Conservation (phyloP, 1,284 basidiomycete genomes). For the Sporisorium scitamineum region DNA sequence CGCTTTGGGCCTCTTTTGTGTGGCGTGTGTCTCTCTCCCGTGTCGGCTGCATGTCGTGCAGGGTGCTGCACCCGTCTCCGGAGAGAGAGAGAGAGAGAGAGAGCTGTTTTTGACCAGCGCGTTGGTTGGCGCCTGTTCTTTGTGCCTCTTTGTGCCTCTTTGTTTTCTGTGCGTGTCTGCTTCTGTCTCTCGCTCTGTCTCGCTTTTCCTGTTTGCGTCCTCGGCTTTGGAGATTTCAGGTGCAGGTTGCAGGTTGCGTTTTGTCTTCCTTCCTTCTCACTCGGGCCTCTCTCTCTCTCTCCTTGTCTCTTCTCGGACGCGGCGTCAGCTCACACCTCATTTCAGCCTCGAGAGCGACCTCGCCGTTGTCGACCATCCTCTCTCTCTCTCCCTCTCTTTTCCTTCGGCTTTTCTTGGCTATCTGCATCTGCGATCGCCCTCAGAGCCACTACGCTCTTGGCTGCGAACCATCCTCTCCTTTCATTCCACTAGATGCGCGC, state of each 20-base stretch:
- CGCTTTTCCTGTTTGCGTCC: background rate
- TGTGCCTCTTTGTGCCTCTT: background rate
- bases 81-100: too few relatives aligned
- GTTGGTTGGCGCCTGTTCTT: conserved; percentile 7
- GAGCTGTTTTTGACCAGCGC: conserved; percentile 4
- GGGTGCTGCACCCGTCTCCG: conserved; percentile 31
- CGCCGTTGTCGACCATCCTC: background rate
- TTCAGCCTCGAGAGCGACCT: background rate
- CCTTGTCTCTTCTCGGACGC: background rate
- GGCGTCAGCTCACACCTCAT: conserved; percentile 2
- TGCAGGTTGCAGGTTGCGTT: background rate
- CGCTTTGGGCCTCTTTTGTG: too few relatives aligned
- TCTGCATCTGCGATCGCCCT: conserved; percentile 18
- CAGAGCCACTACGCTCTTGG: conserved; percentile 1
- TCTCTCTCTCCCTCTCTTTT: background rate
- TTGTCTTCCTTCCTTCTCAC: background rate
- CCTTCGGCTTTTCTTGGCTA: conserved; percentile 15
- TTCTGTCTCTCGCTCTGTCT: background rate
- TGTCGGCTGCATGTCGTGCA: conserved; percentile 27
- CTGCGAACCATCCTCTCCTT: background rate
- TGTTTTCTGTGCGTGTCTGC: background rate
- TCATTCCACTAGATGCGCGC: conserved; percentile 5
- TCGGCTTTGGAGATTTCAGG: background rate
- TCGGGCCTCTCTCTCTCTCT: background rate
- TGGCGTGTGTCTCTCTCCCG: conserved; percentile 5